A percentile compares a stretch with the other conserved stretches of the same genome.
phyloP scores from a whole-genome alignment of 805 yeast genomes.

The Spathaspora arborariae region DNA sequence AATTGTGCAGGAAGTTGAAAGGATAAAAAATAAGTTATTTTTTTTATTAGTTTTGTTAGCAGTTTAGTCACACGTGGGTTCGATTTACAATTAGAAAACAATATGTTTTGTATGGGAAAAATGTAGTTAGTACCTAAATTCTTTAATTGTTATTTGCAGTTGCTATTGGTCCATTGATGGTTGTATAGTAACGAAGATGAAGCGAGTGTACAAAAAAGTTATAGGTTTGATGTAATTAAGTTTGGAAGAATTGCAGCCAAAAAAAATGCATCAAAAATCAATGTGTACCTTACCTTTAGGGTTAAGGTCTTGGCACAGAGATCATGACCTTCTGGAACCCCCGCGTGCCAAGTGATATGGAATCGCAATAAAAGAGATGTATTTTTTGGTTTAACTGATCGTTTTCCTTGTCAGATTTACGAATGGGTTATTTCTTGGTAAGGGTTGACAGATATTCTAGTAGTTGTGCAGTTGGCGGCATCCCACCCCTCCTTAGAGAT shows the following conservation, averaged over 20 bases:
- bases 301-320: not conserved
- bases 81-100: not conserved
- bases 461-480: not conserved
- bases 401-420: not conserved
- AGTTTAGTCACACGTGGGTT: not conserved
- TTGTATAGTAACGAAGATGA: not conserved
- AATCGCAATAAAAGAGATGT: not conserved
- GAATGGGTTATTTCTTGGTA: not conserved
- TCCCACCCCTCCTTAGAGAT: not conserved
- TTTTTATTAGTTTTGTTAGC: not conserved
- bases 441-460: not conserved
- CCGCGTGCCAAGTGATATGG: not conserved
- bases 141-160: not conserved
- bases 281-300: no score
- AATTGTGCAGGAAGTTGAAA: not conserved
- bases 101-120: not conserved
- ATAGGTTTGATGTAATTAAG: not conserved
- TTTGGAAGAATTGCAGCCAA: not conserved
- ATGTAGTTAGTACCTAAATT: not conserved
- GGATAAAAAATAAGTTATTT: not conserved
- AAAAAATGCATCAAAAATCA: no score
- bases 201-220: not conserved
- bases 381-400: not conserved
- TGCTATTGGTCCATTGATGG: not conserved
- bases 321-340: not conserved